phyloP scores from a whole-genome alignment of 805 yeast species.

The Candida anglica region DNA sequence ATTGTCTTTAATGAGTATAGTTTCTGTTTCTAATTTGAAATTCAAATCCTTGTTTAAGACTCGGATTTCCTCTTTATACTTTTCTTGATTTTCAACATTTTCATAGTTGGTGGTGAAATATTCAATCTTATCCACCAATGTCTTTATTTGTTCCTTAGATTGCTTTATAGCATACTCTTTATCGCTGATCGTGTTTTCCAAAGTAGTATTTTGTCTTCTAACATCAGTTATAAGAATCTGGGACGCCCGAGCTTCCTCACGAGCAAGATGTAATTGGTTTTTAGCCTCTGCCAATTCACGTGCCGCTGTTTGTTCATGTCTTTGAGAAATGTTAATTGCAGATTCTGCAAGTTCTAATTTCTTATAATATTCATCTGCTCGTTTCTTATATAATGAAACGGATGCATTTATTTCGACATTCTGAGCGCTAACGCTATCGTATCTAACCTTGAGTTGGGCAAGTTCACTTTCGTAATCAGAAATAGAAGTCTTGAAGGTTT shows the following conservation, averaged over 20 bases:
- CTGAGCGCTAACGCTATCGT: constrained; percentile 54
- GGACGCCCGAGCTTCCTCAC: constrained; percentile 50
- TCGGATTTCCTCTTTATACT: constrained; percentile 49
- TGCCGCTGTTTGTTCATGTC: constrained; percentile 53
- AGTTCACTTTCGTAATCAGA: constrained; percentile 33
- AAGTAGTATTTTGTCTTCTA: constrained; percentile 44
- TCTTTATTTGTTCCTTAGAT: constrained; percentile 42
- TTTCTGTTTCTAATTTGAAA: constrained; percentile 58
- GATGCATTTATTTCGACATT: constrained; percentile 52
- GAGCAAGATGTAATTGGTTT: constrained; percentile 41
- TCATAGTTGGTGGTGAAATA: constrained; percentile 47
- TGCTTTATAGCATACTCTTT: constrained; percentile 53
- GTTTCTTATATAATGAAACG: constrained; percentile 57
- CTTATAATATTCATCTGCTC: constrained; percentile 70
- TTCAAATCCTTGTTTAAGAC: constrained; percentile 51
- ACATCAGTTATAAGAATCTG: constrained; percentile 53
- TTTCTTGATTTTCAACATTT: constrained; percentile 38
- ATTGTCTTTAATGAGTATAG: constrained; percentile 58
- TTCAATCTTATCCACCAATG: constrained; percentile 52
- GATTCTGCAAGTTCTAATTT: constrained; percentile 78
- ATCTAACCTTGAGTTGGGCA: constrained; percentile 50
- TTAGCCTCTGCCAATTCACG: constrained; percentile 45
- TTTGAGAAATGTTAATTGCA: constrained; percentile 57
- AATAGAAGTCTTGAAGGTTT: constrained; percentile 35
- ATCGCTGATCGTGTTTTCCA: constrained; percentile 56